Percentiles rank a stretch among this genome's conserved stretches.
Evolutionary conservation across 2,329 filamentous ascomycete species (phyloP).

Genomic region (Epichloe amarillans): DNA sequence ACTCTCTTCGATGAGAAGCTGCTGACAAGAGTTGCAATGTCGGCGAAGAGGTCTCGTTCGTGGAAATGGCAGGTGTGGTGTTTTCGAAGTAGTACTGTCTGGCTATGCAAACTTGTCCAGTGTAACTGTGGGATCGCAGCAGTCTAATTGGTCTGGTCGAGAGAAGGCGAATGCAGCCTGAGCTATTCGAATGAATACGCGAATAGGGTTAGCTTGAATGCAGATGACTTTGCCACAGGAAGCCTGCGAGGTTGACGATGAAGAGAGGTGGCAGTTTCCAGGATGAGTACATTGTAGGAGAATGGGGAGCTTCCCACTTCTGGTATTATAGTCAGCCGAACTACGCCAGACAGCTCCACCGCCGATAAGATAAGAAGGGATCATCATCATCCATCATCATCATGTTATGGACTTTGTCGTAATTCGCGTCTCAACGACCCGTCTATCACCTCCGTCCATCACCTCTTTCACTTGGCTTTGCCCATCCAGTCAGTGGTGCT

Average conservation of each 20-base stretch:
- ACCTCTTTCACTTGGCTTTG: not conserved
- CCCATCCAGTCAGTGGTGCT: not conserved
- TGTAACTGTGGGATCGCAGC: not conserved
- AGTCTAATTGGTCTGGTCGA: not conserved
- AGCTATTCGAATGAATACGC: not conserved
- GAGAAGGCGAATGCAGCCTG: not conserved
- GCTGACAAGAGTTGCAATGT: not conserved
- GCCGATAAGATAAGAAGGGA: not conserved
- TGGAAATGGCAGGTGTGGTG: not conserved
- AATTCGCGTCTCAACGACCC: not conserved
- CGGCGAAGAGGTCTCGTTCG: not conserved
- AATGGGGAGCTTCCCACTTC: no score
- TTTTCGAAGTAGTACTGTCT: not conserved
- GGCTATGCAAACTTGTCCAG: not conserved
- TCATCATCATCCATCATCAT: no score
- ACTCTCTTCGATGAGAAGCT: not conserved
- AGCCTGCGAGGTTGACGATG: not conserved
- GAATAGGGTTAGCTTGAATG: not conserved
- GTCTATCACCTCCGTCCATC: not conserved
- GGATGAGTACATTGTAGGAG: not conserved
- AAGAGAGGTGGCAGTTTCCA: not conserved
- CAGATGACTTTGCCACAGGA: not conserved
- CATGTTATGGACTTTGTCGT: not conserved
- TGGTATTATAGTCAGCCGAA: not conserved
- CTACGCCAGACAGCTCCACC: not conserved